Base-by-base conservation (phyloP, 129 eudicot species). In the Sambucus nigra region DNA sequence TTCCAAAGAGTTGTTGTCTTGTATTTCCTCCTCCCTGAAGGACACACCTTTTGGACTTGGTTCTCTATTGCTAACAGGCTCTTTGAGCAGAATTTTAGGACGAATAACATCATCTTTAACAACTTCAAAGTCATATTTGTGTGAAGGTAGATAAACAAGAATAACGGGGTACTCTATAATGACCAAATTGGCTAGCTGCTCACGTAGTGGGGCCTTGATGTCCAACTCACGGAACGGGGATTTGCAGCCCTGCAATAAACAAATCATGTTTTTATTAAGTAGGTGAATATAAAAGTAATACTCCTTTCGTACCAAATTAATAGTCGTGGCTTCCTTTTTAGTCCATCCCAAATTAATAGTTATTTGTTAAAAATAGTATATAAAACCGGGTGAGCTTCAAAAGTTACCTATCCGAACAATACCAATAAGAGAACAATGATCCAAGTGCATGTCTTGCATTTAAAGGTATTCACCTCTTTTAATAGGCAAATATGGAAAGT, bases 161-260 rank as follows among this genome's bases (percentile, higher is more conserved):
- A 92, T 86, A 23, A 85, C 82, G 5, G 96, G 99, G 55, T 92
- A 92, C 75, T 92, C 99, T 16, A 92, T 42, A 32, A 92, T 62
- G 16, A 63, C 82, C 55, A 80, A 39, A 51, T 80, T 72, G 33
- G 65, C 68, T 51, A 92, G 50, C 31, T 76, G 94, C 27, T 77
- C 54, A 26, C 71, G 59, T 39, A 92, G 29, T 22, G 99, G 78
- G 54, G 74, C 65, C 31, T 75, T 53, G 33, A 72, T 69, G 75
- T 92, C 80, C 70, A 92, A 50, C 69, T 92, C 80, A 18, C 68
- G 72, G 64, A 41, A 77, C 46, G 91, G 82, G 14, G 95, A 79
- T 48, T 45, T 73, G 7, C 71, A 63, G 19, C 76, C 84, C 99
- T 79, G 74, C 78, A 64, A 51, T 19, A 55, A 54, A 55, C 27